Base-by-base conservation (phyloP, 2,329 filamentous ascomycete species). In the Penicillium brevicompactum region DNA sequence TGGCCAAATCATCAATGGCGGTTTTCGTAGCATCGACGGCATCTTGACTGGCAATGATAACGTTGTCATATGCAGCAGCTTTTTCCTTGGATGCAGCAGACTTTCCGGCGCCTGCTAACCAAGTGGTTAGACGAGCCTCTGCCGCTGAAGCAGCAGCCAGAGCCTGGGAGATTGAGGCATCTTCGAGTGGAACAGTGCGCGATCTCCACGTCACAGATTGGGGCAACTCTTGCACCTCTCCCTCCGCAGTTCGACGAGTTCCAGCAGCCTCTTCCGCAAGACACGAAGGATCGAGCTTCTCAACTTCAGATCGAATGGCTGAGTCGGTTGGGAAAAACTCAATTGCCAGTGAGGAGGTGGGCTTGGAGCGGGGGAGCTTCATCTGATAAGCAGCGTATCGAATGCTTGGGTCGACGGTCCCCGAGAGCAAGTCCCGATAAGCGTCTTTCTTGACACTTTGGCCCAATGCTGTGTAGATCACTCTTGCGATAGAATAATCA, bases 311-410 rank as follows among this genome's bases (percentile, higher is more conserved):
- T 0, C 89, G 83, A 13, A 96, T 77, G 8, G 81, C 74, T 1
- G 77, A 68, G 22, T 85, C 82, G 10, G 79, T 78, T 1, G 90
- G 88, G 64, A 97, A 96, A 57, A 87, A 87, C 62, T 89, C 87
- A 64, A 87, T 87, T 2, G 91, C 89, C 60, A 97, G 89, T 7
- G 86, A 84, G 0, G 88, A 83, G 46, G 96, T 87, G 2, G 92
- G 87, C 51, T 92, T 84, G 2, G 92, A 96, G 42, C 94, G 87
- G 0, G 93, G 90, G 31, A 96, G 84, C 71, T 93, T 89, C 70
- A 92, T 83, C 74, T 96, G 92, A 72, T 97, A 97, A 16, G 94
- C 92, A 34, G 92, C 92, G 73, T 95, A 97, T 60, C 93, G 88
- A 67, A 99, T 90, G 59, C 92, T 96, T 2, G 92, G 92, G 70